A percentile compares a stretch with the other conserved stretches of the same genome.
phyloP scores from a whole-genome alignment of 2,329 filamentous ascomycete species.

The Trichoderma cornu-damae region DNA sequence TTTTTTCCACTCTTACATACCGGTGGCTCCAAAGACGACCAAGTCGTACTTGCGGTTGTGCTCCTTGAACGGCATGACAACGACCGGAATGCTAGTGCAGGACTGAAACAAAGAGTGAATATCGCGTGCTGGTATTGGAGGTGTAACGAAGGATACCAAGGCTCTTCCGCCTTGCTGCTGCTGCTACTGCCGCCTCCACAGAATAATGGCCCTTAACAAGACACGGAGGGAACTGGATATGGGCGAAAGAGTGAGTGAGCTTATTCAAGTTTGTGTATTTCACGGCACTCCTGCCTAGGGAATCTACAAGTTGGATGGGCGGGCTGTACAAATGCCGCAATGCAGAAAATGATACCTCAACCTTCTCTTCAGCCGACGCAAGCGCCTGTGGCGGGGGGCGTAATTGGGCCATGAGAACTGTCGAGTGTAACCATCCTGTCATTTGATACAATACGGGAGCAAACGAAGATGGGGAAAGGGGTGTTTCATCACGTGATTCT shows the following conservation, averaged over 20 bases:
- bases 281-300: no score
- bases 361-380: not conserved
- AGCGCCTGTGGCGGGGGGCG: not conserved
- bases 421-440: no score
- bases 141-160: not conserved
- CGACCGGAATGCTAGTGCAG: not conserved
- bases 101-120: not conserved
- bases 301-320: no score
- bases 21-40: slow-evolving; percentile 54
- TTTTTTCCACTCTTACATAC: slow-evolving; percentile 38
- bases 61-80: slow-evolving; percentile 43
- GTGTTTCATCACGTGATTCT: not conserved
- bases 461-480: not conserved
- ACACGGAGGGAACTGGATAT: no score
- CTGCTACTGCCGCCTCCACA: not conserved
- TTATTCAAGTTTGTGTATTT: no score
- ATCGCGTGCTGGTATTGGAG: not conserved
- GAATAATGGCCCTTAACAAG: no score
- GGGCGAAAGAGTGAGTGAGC: no score
- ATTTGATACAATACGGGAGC: no score
- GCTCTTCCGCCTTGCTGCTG: not conserved
- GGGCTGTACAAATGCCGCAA: not conserved
- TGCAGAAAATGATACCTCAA: not conserved
- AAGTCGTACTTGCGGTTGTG: slow-evolving; percentile 53
- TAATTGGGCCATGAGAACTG: no score